Percentiles rank a stretch among this genome's conserved stretches.
Conservation (phyloP, 176 grass and related monocot species). For the Eragrostis nindensis region DNA sequence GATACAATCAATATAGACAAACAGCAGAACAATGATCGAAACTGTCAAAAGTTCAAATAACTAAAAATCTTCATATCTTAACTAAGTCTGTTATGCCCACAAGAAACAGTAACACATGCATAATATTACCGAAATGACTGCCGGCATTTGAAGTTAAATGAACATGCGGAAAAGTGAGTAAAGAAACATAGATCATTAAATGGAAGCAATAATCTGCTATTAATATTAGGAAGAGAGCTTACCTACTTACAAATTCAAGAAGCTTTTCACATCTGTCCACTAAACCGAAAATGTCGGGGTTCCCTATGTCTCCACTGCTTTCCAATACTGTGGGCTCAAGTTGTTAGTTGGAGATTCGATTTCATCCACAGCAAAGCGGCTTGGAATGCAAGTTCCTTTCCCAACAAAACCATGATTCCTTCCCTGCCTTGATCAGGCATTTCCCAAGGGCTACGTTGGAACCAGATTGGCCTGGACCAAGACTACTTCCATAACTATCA, state of each 20-base stretch:
- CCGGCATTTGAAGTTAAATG: constrained; percentile 23
- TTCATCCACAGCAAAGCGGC: constrained; percentile 89
- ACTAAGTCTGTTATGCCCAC: not conserved
- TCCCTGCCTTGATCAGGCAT: constrained; percentile 61
- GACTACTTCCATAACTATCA: constrained; percentile 53
- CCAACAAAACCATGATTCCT: constrained; percentile 93
- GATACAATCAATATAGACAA: not conserved
- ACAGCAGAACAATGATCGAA: not conserved
- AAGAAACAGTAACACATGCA: constrained; percentile 26
- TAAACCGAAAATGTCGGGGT: constrained; percentile 73
- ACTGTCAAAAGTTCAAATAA: constrained; percentile 24
- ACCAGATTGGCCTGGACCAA: constrained; percentile 37
- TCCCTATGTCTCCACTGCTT: constrained; percentile 71
- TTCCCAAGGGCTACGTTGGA: constrained; percentile 45
- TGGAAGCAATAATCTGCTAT: constrained; percentile 10
- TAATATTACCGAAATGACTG: not conserved
- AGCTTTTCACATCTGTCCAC: constrained; percentile 72
- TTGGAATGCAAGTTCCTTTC: constrained; percentile 90
- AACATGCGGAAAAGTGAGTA: not conserved
- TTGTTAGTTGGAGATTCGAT: constrained; percentile 84
- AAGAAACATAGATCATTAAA: not conserved
- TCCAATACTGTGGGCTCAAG: constrained; percentile 65
- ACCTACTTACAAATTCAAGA: constrained; percentile 71
- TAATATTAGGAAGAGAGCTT: constrained; percentile 24
- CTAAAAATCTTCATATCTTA: not conserved